Conservation (phyloP, 2,329 filamentous ascomycete genomes). For the Sordariomycetes sp. region DNA sequence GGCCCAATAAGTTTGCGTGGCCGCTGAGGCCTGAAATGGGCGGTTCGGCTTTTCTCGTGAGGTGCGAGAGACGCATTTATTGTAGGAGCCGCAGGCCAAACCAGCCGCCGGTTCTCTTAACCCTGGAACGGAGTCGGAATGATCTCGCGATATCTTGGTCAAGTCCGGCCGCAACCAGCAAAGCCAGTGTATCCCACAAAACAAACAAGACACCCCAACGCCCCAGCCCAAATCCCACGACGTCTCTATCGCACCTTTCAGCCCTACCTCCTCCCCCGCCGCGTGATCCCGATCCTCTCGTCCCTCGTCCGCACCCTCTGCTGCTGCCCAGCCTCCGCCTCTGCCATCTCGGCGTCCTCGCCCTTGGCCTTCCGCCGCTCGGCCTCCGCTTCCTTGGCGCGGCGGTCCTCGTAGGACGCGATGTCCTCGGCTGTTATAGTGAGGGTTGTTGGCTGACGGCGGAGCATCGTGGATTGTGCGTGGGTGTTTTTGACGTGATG, state of each 20-base stretch:
- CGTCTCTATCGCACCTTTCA: not conserved
- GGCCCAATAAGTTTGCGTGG: too few relatives aligned
- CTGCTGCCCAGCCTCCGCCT: constrained; percentile 7
- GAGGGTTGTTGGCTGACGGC: constrained; percentile 57
- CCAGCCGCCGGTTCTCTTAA: too few relatives aligned
- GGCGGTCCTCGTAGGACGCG: constrained; percentile 56
- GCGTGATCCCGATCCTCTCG: constrained; percentile 25
- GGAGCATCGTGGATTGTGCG: constrained; percentile 39
- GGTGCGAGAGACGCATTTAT: too few relatives aligned
- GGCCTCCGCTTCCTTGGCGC: constrained; percentile 28
- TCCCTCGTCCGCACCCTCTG: constrained; percentile 18
- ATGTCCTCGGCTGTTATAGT: constrained; percentile 61
- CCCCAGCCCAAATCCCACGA: not conserved
- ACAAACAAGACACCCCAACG: not conserved
- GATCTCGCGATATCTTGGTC: too few relatives aligned
- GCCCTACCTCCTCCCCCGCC: constrained; percentile 9
- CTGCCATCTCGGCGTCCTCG: constrained; percentile 8
- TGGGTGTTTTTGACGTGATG: not conserved
- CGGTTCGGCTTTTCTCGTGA: too few relatives aligned
- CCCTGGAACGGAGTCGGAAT: too few relatives aligned
- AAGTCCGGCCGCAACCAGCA: too few relatives aligned
- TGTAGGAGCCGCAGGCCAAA: too few relatives aligned
- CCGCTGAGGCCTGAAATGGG: too few relatives aligned
- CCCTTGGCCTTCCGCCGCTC: constrained; percentile 8
- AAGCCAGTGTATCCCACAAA: too few relatives aligned